Percentiles rank a stretch among this genome's conserved stretches.
Evolutionary conservation across 2,329 filamentous ascomycete species (phyloP).

Genomic region (Penicillium vulpinum): DNA sequence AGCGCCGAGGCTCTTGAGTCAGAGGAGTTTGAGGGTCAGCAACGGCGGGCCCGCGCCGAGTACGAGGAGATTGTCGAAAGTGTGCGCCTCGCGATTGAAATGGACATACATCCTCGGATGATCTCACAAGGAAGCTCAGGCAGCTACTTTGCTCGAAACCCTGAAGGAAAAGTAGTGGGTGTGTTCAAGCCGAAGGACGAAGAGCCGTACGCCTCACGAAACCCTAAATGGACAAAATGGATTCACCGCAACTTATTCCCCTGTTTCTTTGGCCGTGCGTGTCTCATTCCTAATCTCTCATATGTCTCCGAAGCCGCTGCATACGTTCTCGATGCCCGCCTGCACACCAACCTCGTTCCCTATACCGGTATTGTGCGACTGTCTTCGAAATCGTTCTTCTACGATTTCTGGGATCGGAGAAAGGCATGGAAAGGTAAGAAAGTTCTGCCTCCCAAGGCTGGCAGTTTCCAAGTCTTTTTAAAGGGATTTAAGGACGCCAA

Average conservation of each 20-base stretch:
- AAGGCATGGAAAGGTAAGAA: slow-evolving; percentile 86
- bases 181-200: slow-evolving; percentile 99
- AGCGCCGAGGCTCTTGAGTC: slow-evolving; percentile 71
- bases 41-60: slow-evolving; percentile 70
- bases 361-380: slow-evolving; percentile 94
- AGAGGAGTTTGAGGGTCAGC: slow-evolving; percentile 56
- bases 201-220: slow-evolving; percentile 93
- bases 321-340: slow-evolving; percentile 86
- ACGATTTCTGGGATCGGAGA: slow-evolving; percentile 94
- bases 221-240: slow-evolving; percentile 99
- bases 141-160: slow-evolving; percentile 94
- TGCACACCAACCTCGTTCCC: slow-evolving; percentile 88
- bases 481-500: slow-evolving; percentile 98
- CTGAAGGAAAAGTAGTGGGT: slow-evolving; percentile 88
- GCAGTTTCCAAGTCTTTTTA: slow-evolving; percentile 96
- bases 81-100: slow-evolving; percentile 83
- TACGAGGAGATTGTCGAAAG: slow-evolving; percentile 90
- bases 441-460: slow-evolving; percentile 81
- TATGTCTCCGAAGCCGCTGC: slow-evolving; percentile 98
- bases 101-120: slow-evolving; percentile 90
- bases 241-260: slow-evolving; percentile 97
- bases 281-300: slow-evolving; percentile 93
- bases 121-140: slow-evolving; percentile 97
- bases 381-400: slow-evolving; percentile 96
- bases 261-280: slow-evolving; percentile 93